Conservation (phyloP, 202 grass and related monocot genomes). For the Dendrocalamus latiflorus region DNA sequence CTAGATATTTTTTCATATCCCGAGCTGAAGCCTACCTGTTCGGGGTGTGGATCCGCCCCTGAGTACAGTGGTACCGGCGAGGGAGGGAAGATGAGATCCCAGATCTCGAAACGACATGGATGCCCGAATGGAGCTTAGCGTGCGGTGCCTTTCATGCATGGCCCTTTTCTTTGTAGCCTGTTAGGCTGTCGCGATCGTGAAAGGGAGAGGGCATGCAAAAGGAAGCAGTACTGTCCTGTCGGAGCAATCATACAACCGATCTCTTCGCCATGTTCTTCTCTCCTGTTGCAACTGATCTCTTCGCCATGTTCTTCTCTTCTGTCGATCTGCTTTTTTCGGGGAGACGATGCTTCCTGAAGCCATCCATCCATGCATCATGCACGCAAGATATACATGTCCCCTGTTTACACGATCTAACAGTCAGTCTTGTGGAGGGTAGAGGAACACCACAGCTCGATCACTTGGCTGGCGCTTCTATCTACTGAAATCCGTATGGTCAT, state of each 20-base stretch:
- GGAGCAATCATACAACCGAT: slow-evolving; percentile 24
- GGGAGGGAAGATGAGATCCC: neutral
- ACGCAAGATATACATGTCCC: too few relatives aligned
- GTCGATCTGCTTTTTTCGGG: neutral
- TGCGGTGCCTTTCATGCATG: neutral
- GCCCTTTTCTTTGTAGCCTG: neutral
- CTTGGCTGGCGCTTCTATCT: neutral
- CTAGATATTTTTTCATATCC: too few relatives aligned
- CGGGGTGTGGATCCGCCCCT: too few relatives aligned
- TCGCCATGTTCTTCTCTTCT: too few relatives aligned
- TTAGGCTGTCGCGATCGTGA: slow-evolving; percentile 32
- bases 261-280: slow-evolving; percentile 5
- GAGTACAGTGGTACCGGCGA: neutral
- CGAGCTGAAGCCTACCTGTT: too few relatives aligned
- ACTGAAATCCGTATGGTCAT: neutral
- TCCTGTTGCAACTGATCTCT: too few relatives aligned
- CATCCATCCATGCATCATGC: neutral
- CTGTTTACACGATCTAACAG: too few relatives aligned
- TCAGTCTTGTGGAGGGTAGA: too few relatives aligned
- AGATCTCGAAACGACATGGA: neutral
- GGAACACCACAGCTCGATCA: neutral
- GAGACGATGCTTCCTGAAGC: neutral
- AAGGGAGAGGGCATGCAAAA: slow-evolving; percentile 15
- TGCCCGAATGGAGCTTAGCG: neutral
- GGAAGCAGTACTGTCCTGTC: neutral